Evolutionary conservation across 2,329 filamentous ascomycete species (phyloP), one percentile per base, ranked within the genome.

Genomic region (Raffaelea ambrosiae): DNA sequence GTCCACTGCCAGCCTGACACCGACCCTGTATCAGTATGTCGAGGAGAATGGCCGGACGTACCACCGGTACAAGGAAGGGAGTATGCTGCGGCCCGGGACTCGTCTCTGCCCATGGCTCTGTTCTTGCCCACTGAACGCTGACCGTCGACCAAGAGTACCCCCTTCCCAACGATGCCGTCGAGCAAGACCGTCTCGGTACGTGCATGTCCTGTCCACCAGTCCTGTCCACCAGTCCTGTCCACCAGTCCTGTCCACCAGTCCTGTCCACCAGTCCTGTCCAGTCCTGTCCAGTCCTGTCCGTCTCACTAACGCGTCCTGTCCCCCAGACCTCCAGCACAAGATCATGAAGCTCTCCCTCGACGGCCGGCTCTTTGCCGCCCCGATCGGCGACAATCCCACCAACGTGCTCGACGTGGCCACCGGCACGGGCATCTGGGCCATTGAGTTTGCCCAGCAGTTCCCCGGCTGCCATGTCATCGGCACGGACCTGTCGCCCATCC

Each of bases 151-250:
- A 19, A 50, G 48, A 59, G 48, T 59, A 58, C 38, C 49, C 56
- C 18, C 50, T 59, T 23, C 57, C 57, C 8, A 59, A 59, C 36
- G 57, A 59, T 8, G 54, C 57, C 49, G 56, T 57, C 18, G 56
- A 59, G 36, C 57, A 57, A 51, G 53, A 50, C 22, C 53, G 57
- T 29, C 26, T 29, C 7, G 50, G 43, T 59, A 41, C 51, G 57
- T 57, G 40, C 26, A 7, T 13, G 26, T 29, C 26, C 26, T 29
- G 7, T 29, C 26, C 26, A 29, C 13, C 26, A n/a, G 7, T 29
- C 26, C 7, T 29, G 7, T 29, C 26, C 26, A 29, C 26, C 13
- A 29, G 7, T 7, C 13, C 26, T 29, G 7, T 13, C 26, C 26
- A n/a, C 13, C n/a, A 20, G n/a, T 16, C 21, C 10, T n/a, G 9